These are phyloP conservation scores for Linum usitatissimum DNA, from an alignment of 345 rosid species.

Conservation along the genomic window DNA sequence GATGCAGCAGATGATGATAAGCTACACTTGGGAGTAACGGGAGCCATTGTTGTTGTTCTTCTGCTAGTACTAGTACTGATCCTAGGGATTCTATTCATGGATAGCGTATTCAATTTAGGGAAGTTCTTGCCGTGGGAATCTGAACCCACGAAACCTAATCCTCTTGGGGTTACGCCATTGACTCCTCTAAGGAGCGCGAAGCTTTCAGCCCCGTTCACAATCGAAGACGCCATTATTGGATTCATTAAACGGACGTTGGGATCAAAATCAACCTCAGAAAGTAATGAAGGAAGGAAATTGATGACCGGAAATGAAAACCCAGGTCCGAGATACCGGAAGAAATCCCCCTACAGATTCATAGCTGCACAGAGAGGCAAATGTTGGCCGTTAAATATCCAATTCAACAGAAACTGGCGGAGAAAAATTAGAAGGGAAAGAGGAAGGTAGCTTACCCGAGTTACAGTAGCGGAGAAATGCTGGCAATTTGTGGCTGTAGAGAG, in stretches of 20 bases:
- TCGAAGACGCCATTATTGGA: conserved; percentile 49
- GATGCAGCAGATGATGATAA: conserved; percentile 38
- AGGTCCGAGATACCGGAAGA: not conserved
- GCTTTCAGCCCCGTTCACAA: conserved; percentile 58
- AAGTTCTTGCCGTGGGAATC: conserved; percentile 30
- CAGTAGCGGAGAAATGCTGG: too few species aligned
- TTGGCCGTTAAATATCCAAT: too few species aligned
- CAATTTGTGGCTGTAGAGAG: too few species aligned
- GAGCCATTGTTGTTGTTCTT: conserved; percentile 11
- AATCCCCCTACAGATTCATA: too few species aligned
- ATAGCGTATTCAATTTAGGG: conserved; percentile 23
- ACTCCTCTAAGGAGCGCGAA: conserved; percentile 26
- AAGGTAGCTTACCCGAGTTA: too few species aligned
- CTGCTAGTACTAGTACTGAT: too few species aligned
- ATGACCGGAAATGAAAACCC: conserved; percentile 8
- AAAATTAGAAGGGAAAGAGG: too few species aligned
- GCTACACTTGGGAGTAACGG: conserved; percentile 41
- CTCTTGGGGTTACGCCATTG: conserved; percentile 23
- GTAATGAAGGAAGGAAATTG: not conserved
- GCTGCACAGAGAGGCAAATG: too few species aligned
- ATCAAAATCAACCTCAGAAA: conserved; percentile 11
- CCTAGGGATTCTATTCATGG: conserved; percentile 20
- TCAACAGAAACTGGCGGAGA: too few species aligned
- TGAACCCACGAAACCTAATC: conserved; percentile 32
- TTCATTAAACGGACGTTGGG: conserved; percentile 3